Evolutionary conservation across 2,329 filamentous ascomycete genomes (phyloP), one percentile per base, ranked within the genome.

Genomic region (Sporothrix brasiliensis): DNA sequence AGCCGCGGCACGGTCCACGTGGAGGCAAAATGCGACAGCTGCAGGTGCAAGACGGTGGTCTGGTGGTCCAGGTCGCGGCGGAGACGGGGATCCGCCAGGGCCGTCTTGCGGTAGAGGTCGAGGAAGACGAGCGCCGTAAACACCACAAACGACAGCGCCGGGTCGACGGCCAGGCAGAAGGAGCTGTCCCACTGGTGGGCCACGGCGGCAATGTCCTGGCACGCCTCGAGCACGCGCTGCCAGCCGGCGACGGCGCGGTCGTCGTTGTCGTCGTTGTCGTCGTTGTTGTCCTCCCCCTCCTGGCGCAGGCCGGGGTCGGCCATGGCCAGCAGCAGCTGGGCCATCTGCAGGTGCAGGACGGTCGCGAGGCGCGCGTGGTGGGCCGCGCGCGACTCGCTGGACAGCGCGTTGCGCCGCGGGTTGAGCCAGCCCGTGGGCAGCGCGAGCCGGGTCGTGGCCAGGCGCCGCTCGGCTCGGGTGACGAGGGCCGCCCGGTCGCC

Each of bases 371-470:
- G 58, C 11, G 39, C 13, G 39, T 63, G n/a, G 41, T 63, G 21
- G 39, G 10, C 13, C 3, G 3, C 11, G 13, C 6, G 21, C 39
- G 58, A 63, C 58, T 63, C 58, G 39, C 6, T 10, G 39, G 58
- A n/a, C 58, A 63, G 13, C 21, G 41, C 58, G 19, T 63, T 47
- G 10, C 58, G 58, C 2, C 58, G n/a, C 11, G 58, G 21, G 39
- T 47, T 63, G 13, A 63, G 58, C 58, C 58, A 63, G 39, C 58
- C 58, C 5, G 58, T 63, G 11, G 58, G 58, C 10, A 63, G 58
- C 10, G 58, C 58, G 4, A 63, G 39, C 5, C 58, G 58, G n/a
- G 27, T 30, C 11, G 58, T 63, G n/a, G 58, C 58, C n/a, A 63
- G 21, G 13, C 27, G 58, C 11, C 21, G 58, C 19, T 63, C 39